Evolutionary conservation across 805 yeast species (phyloP).

Genomic region (Wickerhamiella hasegawae): DNA sequence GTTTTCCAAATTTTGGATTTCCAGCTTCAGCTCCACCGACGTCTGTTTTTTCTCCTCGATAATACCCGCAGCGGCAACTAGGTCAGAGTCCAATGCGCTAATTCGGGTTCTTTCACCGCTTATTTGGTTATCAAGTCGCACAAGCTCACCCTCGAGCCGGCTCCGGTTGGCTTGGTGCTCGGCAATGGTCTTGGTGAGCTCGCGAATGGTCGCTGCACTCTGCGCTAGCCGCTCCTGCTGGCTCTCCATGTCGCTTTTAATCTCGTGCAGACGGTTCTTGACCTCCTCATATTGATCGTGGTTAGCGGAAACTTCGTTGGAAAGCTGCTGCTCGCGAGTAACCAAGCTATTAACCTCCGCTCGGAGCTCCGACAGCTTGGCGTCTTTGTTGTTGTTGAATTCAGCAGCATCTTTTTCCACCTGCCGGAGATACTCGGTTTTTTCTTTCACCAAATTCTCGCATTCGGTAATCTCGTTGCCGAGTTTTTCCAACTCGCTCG

Average conservation of each 20-base stretch:
- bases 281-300: conserved; percentile 3
- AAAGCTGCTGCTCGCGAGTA: conserved; percentile 1
- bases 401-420: conserved; percentile 71
- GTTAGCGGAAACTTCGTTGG: conserved; percentile 2
- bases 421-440: conserved; percentile 29
- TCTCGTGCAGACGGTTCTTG: conserved; percentile 4
- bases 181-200: conserved; percentile 32
- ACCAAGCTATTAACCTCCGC: conserved; percentile 21
- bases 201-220: conserved; percentile 24
- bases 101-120: conserved; percentile 33
- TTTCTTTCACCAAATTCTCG: conserved; percentile 5
- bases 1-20: conserved; percentile 18
- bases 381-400: conserved; percentile 62
- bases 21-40: conserved; percentile 15
- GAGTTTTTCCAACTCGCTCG: conserved; percentile 2
- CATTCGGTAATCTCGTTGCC: background rate
- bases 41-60: conserved; percentile 14
- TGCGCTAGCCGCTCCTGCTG: conserved; percentile 27
- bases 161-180: conserved; percentile 25
- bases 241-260: conserved; percentile 8
- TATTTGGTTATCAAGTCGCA: background rate
- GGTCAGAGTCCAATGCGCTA: conserved; percentile 61
- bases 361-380: conserved; percentile 46
- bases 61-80: conserved; percentile 31
- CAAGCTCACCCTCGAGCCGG: conserved; percentile 23